A percentile compares a stretch with the other conserved stretches of the same genome.
phyloP scores from a whole-genome alignment of 2,329 filamentous ascomycete species.

The Beauveria varroae region DNA sequence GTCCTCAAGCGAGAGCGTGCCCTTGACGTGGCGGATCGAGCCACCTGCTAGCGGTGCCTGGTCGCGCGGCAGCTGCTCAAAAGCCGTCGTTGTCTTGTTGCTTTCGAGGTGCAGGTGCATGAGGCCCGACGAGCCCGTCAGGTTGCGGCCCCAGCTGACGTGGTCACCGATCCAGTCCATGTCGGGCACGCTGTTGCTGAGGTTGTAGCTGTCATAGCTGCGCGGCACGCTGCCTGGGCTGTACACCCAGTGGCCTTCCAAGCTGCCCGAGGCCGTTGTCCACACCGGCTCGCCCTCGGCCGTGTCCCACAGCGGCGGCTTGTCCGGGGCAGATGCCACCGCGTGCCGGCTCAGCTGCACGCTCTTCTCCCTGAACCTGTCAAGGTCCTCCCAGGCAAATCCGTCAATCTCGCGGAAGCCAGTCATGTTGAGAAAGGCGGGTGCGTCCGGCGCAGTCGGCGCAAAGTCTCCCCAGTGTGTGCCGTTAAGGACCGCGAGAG shows the following conservation, averaged over 20 bases:
- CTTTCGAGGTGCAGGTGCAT: slow-evolving; percentile 60
- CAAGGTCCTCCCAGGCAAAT: slow-evolving; percentile 71
- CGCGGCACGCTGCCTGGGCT: slow-evolving; percentile 39
- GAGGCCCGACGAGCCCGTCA: slow-evolving; percentile 65
- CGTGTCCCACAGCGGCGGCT: slow-evolving; percentile 25
- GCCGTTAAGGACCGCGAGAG: slow-evolving; percentile 46
- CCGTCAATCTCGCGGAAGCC: slow-evolving; percentile 68
- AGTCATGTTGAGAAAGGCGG: slow-evolving; percentile 59
- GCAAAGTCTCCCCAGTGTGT: slow-evolving; percentile 55
- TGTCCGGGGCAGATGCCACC: slow-evolving; percentile 24
- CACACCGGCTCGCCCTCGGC: slow-evolving; percentile 48
- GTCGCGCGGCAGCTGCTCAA: slow-evolving; percentile 30
- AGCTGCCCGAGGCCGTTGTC: slow-evolving; percentile 68
- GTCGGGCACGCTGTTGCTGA: slow-evolving; percentile 55
- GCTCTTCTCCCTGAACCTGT: slow-evolving; percentile 57
- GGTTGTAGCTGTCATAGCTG: slow-evolving; percentile 49
- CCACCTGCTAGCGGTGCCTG: slow-evolving; percentile 33
- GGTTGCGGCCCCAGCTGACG: slow-evolving; percentile 66
- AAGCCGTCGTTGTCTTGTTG: slow-evolving; percentile 40
- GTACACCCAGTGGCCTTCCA: slow-evolving; percentile 70
- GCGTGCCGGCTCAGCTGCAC: slow-evolving; percentile 52
- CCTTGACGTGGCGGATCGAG: slow-evolving; percentile 61
- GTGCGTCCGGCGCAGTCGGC: slow-evolving; percentile 28
- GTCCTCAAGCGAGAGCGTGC: slow-evolving; percentile 66
- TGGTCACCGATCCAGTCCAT: slow-evolving; percentile 56